Evolutionary conservation across 192 early-diverging fungal species (phyloP).

Genomic region (Umbelopsis sp.): DNA sequence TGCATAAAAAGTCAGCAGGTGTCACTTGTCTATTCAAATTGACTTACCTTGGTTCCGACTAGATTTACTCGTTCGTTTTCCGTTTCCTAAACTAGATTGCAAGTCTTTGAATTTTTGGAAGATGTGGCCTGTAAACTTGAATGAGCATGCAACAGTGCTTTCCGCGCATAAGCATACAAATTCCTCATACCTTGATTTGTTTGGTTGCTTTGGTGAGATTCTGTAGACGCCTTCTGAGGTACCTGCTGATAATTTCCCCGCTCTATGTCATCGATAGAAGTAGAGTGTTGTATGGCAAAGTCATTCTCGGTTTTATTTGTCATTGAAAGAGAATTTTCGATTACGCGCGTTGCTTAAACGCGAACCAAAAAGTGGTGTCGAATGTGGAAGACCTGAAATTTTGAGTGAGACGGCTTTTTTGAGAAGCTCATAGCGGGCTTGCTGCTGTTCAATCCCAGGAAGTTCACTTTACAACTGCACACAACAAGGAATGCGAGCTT

Average conservation of each 20-base stretch:
- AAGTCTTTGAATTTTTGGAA: neutral
- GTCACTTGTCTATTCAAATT: neutral
- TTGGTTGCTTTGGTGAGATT: neutral
- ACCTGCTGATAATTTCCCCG: too few species aligned
- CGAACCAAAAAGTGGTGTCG: too few species aligned
- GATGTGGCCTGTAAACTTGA: neutral
- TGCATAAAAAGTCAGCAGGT: neutral
- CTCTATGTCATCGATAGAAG: too few species aligned
- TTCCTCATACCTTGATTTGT: neutral
- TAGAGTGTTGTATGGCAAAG: too few species aligned
- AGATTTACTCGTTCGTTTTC: neutral
- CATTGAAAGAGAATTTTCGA: too few species aligned
- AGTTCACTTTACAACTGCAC: neutral
- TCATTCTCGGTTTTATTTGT: too few species aligned
- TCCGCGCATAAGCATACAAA: too few species aligned
- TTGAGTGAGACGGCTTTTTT: too few species aligned
- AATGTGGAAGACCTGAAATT: too few species aligned
- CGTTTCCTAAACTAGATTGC: neutral
- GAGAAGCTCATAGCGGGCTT: neutral
- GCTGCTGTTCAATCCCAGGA: neutral
- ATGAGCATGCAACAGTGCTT: neutral
- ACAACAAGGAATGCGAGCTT: conserved; percentile 42
- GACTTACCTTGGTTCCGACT: neutral
- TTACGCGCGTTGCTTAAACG: too few species aligned
- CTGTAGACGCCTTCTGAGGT: too few species aligned